Conservation (phyloP, 2,329 filamentous ascomycete genomes). For the Thielaviopsis ethacetica region DNA sequence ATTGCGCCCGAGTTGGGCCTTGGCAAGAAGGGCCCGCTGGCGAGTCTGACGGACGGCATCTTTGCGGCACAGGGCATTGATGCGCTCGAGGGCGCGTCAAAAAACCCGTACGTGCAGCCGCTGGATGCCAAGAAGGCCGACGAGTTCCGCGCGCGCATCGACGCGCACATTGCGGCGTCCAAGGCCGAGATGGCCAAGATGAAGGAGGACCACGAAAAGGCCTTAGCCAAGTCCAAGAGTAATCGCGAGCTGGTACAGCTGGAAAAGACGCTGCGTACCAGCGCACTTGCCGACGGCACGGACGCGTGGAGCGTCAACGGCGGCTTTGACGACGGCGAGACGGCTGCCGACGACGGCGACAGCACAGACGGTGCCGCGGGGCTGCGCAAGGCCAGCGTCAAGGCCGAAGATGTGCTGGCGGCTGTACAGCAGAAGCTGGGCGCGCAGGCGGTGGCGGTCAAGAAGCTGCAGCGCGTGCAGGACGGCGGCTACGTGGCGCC, state of each 20-base stretch:
- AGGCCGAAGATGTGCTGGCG: slow-evolving; percentile 55
- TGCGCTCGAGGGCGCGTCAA: slow-evolving; percentile 26
- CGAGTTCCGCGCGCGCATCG: slow-evolving; percentile 67
- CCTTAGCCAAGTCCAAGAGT: slow-evolving; percentile 57
- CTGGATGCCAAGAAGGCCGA: slow-evolving; percentile 63
- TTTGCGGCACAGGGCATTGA: slow-evolving; percentile 50
- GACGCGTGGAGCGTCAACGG: slow-evolving; percentile 51
- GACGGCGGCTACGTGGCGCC: slow-evolving; percentile 57
- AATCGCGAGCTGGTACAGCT: slow-evolving; percentile 54
- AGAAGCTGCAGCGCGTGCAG: slow-evolving; percentile 53
- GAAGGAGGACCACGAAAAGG: slow-evolving; percentile 60
- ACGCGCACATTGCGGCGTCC: slow-evolving; percentile 54
- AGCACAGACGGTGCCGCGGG: slow-evolving; percentile 30
- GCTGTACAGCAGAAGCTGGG: slow-evolving; percentile 59
- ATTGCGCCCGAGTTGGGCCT: slow-evolving; percentile 74
- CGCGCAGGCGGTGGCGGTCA: slow-evolving; percentile 46
- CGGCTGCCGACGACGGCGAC: slow-evolving; percentile 27
- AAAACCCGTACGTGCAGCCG: slow-evolving; percentile 44
- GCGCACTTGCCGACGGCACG: slow-evolving; percentile 40
- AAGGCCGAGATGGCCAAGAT: slow-evolving; percentile 72
- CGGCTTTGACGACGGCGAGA: slow-evolving; percentile 29
- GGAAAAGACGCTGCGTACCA: slow-evolving; percentile 57
- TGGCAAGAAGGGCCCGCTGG: slow-evolving; percentile 68
- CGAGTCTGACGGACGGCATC: slow-evolving; percentile 67
- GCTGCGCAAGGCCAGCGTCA: slow-evolving; percentile 30